A percentile compares a stretch with the other conserved stretches of the same genome.
Conservation (phyloP, 1,284 basidiomycete genomes). For the Leccinum griseonigrum region DNA sequence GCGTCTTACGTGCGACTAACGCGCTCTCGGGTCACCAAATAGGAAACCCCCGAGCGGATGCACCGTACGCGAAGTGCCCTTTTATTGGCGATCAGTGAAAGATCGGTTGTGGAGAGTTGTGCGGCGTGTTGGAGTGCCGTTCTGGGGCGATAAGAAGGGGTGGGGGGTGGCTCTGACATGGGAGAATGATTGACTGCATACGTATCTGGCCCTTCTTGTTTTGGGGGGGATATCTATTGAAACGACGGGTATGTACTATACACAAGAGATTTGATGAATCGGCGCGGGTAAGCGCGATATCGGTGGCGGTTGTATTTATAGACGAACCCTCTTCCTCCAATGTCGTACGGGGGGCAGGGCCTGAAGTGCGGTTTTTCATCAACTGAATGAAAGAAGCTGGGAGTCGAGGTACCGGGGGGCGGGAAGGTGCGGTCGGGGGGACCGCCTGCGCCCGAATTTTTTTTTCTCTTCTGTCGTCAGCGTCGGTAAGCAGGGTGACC, state of each 20-base stretch:
- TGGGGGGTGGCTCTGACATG: neutral
- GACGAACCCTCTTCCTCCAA: neutral
- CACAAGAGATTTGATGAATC: conserved; percentile 5
- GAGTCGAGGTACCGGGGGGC: neutral
- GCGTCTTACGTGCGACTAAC: conserved; percentile 12
- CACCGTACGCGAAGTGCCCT: conserved; percentile 39
- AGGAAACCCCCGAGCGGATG: conserved; percentile 27
- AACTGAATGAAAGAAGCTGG: neutral
- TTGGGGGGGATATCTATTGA: neutral
- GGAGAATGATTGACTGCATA: neutral
- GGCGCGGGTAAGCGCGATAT: conserved; percentile 6
- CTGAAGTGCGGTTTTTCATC: neutral
- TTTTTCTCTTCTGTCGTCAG: neutral
- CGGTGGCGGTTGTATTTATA: neutral
- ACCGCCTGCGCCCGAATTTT: neutral
- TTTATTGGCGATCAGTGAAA: conserved; percentile 39
- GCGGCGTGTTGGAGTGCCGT: conserved; percentile 35
- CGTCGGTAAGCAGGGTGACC: conserved; percentile 9
- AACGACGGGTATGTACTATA: neutral
- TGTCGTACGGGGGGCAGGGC: neutral
- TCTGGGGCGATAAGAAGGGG: conserved; percentile 2
- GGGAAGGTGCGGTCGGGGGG: neutral
- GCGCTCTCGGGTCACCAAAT: neutral
- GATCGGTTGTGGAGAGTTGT: conserved; percentile 46
- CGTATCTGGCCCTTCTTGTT: neutral